A percentile compares a stretch with the other conserved stretches of the same genome.
Evolutionary conservation across 2,329 filamentous ascomycete genomes (phyloP).

Genomic region (Iodosphaeria phyllophila): DNA sequence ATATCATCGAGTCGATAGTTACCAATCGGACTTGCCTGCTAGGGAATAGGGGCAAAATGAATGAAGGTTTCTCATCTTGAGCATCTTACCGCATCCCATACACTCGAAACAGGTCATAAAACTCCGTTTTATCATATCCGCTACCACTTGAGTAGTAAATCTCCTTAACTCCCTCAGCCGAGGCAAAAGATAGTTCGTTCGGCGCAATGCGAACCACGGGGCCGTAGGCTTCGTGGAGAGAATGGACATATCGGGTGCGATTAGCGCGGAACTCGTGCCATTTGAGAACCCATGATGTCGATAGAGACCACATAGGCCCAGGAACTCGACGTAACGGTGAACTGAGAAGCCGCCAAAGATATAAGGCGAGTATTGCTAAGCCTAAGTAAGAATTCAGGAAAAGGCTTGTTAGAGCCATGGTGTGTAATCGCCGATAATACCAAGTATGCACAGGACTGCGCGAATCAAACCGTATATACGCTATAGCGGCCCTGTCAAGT

Average conservation of each 20-base stretch:
- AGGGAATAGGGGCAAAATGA: constrained; percentile 1
- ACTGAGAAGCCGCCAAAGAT: constrained; percentile 11
- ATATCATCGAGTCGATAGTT: no score
- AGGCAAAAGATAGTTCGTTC: constrained; percentile 39
- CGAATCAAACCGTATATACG: no score
- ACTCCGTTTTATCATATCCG: constrained; percentile 46
- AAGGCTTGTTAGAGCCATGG: no score
- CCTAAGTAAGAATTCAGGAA: no score
- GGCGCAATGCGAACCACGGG: constrained; percentile 37
- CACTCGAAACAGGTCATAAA: constrained; percentile 41
- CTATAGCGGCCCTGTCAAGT: no score
- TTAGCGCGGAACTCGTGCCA: constrained; percentile 35
- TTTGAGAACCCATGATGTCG: constrained; percentile 31
- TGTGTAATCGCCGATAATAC: no score
- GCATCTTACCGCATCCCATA: constrained; percentile 33
- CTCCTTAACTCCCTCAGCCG: constrained; percentile 35
- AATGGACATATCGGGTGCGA: constrained; percentile 35
- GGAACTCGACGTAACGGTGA: constrained; percentile 25
- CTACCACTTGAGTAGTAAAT: constrained; percentile 44
- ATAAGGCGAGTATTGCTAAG: no score
- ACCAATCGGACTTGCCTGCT: no score
- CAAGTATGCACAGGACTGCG: no score
- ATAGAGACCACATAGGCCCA: constrained; percentile 26
- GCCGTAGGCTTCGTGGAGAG: constrained; percentile 34
- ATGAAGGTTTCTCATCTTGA: no score